Evolutionary conservation across 345 rosid species (phyloP).

Genomic region (Turnera subulata): DNA sequence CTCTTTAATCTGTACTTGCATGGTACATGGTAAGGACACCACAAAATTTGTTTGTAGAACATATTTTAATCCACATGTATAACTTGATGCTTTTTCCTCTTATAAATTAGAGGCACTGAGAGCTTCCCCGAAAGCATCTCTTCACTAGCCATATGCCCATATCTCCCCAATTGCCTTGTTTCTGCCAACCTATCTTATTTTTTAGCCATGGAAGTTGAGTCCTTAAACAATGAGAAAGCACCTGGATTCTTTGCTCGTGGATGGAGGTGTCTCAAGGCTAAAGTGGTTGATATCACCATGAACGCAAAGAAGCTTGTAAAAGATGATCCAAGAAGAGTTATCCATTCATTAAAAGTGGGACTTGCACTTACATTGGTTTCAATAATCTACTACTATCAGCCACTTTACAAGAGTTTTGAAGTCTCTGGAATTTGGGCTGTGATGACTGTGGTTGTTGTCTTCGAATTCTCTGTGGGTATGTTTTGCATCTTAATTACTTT

Average conservation of each 20-base stretch:
- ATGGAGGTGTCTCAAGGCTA: slow-evolving; percentile 8
- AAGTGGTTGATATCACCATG: slow-evolving; percentile 14
- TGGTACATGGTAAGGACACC: slow-evolving; percentile 7
- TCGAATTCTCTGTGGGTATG: slow-evolving; percentile 75
- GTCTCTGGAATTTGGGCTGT: slow-evolving; percentile 81
- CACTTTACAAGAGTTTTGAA: slow-evolving; percentile 60
- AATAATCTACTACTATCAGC: slow-evolving; percentile 49
- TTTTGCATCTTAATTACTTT: not conserved
- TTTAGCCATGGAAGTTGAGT: slow-evolving; percentile 22
- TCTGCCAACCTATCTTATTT: not conserved
- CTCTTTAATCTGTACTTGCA: slow-evolving; percentile 18
- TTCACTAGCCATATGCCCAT: not conserved
- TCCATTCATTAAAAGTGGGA: slow-evolving; percentile 72
- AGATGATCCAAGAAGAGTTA: slow-evolving; percentile 69
- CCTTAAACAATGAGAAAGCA: not conserved
- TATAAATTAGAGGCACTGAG: slow-evolving; percentile 18
- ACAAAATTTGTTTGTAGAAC: not conserved
- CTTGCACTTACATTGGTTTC: slow-evolving; percentile 62
- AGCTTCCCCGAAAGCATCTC: slow-evolving; percentile 11
- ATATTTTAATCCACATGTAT: not conserved
- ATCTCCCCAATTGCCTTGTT: not conserved
- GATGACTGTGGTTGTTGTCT: slow-evolving; percentile 76
- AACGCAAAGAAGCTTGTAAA: slow-evolving; percentile 36
- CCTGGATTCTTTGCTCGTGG: not conserved
- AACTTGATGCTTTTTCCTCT: slow-evolving; percentile 3